Evolutionary conservation across 768 basidiomycete genomes (phyloP), one percentile per base, ranked within the genome.

Genomic region (Suillus occidentalis): DNA sequence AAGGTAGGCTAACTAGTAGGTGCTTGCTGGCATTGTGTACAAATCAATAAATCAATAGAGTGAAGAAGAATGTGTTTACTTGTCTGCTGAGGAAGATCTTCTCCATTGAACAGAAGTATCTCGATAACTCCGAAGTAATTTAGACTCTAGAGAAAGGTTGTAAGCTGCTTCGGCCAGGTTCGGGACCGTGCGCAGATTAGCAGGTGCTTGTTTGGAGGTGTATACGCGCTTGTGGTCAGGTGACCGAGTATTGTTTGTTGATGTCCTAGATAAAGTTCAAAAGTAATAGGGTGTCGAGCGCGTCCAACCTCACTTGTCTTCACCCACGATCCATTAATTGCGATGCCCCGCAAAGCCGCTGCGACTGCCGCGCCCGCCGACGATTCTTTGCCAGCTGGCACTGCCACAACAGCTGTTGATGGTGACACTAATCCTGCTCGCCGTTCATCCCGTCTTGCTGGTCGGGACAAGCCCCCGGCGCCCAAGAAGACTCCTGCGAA

Each of bases 401-500:
- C 40, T 1, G 12, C 39, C 25, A 13, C 39, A 40, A 37, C 66
- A 1, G 52, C 42, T 20, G 77, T 78, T 52, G 81, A 82, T 50
- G 58, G 58, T 13, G 58, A 59, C 18, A 59, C 73, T 12, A 64
- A 76, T 6, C 82, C 80, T 72, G 89, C 89, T 43, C 89, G 90
- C 75, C 90, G 90, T 77, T 91, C 89, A 9, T 77, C 84, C 39
- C 87, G 90, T 71, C 90, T 92, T 78, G 91, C 91, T 76, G 89
- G 88, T 34, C 83, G 85, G 65, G 88, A 88, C 62, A 89, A 87
- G 75, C 73, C 78, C 2, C 87, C 78, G 34, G 49, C 74, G 47
- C 75, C 79, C 7, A 90, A 89, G 84, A 90, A 87, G 74, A 77
- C 85, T 53, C 80, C 83, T 28, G 81, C 86, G 7, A 91, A 90